A percentile compares a stretch with the other conserved stretches of the same genome.
Conservation (phyloP, 164 flowering plant species). For the Piper betle region DNA sequence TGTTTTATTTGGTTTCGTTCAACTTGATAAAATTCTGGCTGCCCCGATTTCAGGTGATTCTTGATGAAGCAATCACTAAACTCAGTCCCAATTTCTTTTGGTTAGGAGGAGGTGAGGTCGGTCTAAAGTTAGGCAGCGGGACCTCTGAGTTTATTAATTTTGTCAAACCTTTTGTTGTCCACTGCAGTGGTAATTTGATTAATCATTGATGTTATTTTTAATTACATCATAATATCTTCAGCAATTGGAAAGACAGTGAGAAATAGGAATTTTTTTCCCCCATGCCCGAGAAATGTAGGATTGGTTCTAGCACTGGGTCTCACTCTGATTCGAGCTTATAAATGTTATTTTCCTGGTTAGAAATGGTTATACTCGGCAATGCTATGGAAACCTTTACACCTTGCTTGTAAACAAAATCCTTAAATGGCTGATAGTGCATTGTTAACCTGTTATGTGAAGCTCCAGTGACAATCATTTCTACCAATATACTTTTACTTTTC, state of each 20-base stretch:
- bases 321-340: slow-evolving; percentile 5
- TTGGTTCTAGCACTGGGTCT: slow-evolving; percentile 1
- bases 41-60: slow-evolving; percentile 57
- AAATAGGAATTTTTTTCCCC: too few species aligned
- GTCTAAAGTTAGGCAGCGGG: slow-evolving; percentile 76
- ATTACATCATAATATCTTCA: not conserved
- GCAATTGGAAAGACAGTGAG: too few species aligned
- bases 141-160: slow-evolving; percentile 67
- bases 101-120: slow-evolving; percentile 91
- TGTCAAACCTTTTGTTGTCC: slow-evolving; percentile 64
- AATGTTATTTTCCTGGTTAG: too few species aligned
- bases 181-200: slow-evolving; percentile 31
- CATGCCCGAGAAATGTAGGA: not conserved
- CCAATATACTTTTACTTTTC: too few species aligned
- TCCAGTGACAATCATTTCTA: too few species aligned
- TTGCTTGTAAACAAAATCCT: too few species aligned
- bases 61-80: slow-evolving; percentile 83
- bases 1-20: too few species aligned
- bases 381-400: too few species aligned
- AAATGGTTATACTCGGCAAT: too few species aligned
- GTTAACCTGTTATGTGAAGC: too few species aligned
- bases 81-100: slow-evolving; percentile 86
- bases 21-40: not conserved
- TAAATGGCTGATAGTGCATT: too few species aligned
- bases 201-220: not conserved